phyloP scores from a whole-genome alignment of 1,139 yeast genomes.

The Debaryomyces subglobosus region DNA sequence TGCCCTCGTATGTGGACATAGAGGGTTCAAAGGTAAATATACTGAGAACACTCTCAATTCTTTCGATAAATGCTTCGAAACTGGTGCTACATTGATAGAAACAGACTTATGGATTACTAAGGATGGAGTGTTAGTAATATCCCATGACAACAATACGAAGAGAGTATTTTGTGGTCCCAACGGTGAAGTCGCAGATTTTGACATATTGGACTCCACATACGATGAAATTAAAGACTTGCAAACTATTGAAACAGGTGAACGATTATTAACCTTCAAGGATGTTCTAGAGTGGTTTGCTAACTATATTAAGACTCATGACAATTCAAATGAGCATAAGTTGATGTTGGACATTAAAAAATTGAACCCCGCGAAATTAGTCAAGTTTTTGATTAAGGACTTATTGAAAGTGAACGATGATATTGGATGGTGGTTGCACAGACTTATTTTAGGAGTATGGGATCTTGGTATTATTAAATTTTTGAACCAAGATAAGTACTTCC shows the following conservation, averaged over 20 bases:
- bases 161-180: constrained; percentile 60
- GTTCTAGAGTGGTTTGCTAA: constrained; percentile 60
- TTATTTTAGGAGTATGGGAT: constrained; percentile 85
- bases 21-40: constrained; percentile 59
- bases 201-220: constrained; percentile 45
- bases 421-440: constrained; percentile 65
- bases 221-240: constrained; percentile 51
- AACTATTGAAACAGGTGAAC: constrained; percentile 58
- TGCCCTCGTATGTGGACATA: constrained; percentile 46
- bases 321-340: constrained; percentile 34
- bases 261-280: constrained; percentile 63
- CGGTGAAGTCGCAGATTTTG: constrained; percentile 42
- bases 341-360: constrained; percentile 84
- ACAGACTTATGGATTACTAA: constrained; percentile 80
- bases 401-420: constrained; percentile 50
- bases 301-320: constrained; percentile 30
- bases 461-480: constrained; percentile 61
- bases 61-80: constrained; percentile 67
- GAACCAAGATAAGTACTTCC: constrained; percentile 44
- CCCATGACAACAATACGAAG: constrained; percentile 68
- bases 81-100: constrained; percentile 76
- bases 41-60: constrained; percentile 84
- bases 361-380: constrained; percentile 62
- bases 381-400: constrained; percentile 54
- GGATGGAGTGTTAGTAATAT: constrained; percentile 74